These are phyloP conservation scores for Acorus calamus DNA, from an alignment of 106 monocot genomes.

Conservation along the genomic window DNA sequence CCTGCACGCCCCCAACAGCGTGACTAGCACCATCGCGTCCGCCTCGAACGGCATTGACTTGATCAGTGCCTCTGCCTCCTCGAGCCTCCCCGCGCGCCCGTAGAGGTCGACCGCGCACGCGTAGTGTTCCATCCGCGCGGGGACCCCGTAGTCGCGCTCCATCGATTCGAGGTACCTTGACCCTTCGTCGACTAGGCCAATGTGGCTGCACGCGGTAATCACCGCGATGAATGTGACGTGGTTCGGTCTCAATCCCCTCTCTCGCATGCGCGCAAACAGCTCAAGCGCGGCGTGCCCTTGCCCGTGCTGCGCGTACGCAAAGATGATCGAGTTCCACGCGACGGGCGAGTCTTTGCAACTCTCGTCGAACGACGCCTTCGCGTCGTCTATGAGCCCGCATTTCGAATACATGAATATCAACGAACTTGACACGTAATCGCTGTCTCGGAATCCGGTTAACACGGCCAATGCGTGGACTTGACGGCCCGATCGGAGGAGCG, in stretches of 20 bases:
- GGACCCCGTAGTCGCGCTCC: conserved; percentile 27
- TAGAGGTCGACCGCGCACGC: conserved; percentile 83
- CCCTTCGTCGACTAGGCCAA: conserved; percentile 58
- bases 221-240: conserved; percentile 76
- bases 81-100: conserved; percentile 57
- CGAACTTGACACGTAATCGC: conserved; percentile 66
- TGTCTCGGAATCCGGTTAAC: conserved; percentile 35
- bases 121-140: conserved; percentile 79
- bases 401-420: conserved; percentile 74
- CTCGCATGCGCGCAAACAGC: conserved; percentile 54
- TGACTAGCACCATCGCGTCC: conserved; percentile 64
- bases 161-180: conserved; percentile 36
- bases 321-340: conserved; percentile 70
- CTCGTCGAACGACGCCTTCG: conserved; percentile 47
- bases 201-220: conserved; percentile 73
- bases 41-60: conserved; percentile 67
- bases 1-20: conserved; percentile 67
- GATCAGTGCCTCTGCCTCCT: conserved; percentile 38
- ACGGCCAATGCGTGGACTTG: conserved; percentile 40
- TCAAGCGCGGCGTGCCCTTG: conserved; percentile 33
- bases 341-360: conserved; percentile 40
- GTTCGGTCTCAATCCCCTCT: conserved; percentile 34
- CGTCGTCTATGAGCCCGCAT: conserved; percentile 53
- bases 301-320: conserved; percentile 66
- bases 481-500: conserved; percentile 52